A percentile compares a stretch with the other conserved stretches of the same genome.
Evolutionary conservation across 257 asterid genomes (phyloP).

Genomic region (Penstemon barbatus): DNA sequence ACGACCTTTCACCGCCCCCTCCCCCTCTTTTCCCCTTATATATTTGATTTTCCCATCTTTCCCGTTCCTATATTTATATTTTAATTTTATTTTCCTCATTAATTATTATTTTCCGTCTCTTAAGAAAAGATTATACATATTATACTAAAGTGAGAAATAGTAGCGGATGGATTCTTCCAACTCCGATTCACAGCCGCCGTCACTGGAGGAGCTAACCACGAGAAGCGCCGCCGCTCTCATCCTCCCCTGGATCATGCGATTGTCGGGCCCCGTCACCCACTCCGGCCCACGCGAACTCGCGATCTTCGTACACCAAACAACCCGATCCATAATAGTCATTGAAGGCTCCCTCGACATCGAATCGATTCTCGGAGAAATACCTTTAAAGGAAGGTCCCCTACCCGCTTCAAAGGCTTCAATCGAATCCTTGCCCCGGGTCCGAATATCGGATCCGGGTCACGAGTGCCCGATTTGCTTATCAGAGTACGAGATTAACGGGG

Average conservation of each 20-base stretch:
- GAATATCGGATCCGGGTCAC: slow-evolving; percentile 34
- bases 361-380: slow-evolving; percentile 28
- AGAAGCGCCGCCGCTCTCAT: slow-evolving; percentile 43
- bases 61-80: no score
- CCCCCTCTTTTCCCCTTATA: no score
- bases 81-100: no score
- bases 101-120: no score
- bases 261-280: slow-evolving; percentile 23
- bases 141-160: background rate
- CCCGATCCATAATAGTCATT: slow-evolving; percentile 42
- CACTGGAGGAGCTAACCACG: slow-evolving; percentile 48
- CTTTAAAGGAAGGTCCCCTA: slow-evolving; percentile 31
- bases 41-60: no score
- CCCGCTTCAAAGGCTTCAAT: slow-evolving; percentile 67
- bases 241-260: slow-evolving; percentile 44
- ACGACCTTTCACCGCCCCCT: no score
- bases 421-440: slow-evolving; percentile 45
- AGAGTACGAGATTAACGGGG: slow-evolving; percentile 40
- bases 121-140: no score
- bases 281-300: slow-evolving; percentile 38
- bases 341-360: slow-evolving; percentile 45
- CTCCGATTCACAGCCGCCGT: slow-evolving; percentile 42
- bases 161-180: slow-evolving; percentile 34
- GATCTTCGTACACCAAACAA: slow-evolving; percentile 43
- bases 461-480: slow-evolving; percentile 63